phyloP scores from a whole-genome alignment of 495 filamentous ascomycete species.

The Gamarada debralockiae region DNA sequence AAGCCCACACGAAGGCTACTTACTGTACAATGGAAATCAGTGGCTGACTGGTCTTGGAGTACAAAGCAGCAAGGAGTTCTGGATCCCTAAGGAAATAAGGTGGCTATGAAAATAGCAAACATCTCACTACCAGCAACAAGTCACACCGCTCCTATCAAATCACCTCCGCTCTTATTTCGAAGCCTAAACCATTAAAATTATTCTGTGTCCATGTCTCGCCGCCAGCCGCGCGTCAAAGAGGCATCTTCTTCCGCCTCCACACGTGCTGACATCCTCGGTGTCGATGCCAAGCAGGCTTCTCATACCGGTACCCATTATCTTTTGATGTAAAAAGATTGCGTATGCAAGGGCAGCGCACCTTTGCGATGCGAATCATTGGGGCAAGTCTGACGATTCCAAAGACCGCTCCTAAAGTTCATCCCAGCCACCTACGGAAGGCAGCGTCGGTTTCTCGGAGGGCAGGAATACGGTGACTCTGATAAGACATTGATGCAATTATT shows the following conservation, averaged over 20 bases:
- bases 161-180: slow-evolving; percentile 12
- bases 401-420: no score
- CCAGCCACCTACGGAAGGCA: slow-evolving; percentile 12
- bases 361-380: background rate
- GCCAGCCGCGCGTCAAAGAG: slow-evolving; percentile 20
- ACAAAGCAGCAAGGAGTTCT: background rate
- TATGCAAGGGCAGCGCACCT: slow-evolving; percentile 21
- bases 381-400: background rate
- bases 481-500: slow-evolving; percentile 11
- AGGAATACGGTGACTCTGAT: slow-evolving; percentile 17
- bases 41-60: background rate
- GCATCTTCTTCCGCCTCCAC: background rate
- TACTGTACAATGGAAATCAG: background rate
- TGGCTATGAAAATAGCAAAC: background rate
- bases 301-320: background rate
- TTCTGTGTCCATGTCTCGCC: slow-evolving; percentile 7
- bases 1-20: no score
- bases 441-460: no score
- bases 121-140: background rate
- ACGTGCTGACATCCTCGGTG: background rate
- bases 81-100: background rate
- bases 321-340: slow-evolving; percentile 14
- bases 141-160: slow-evolving; percentile 8
- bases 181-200: slow-evolving; percentile 13
- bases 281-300: slow-evolving; percentile 21